These are phyloP conservation scores for Arthrobotrys iridis DNA, from an alignment of 2,329 filamentous ascomycete species.

Conservation along the genomic window DNA sequence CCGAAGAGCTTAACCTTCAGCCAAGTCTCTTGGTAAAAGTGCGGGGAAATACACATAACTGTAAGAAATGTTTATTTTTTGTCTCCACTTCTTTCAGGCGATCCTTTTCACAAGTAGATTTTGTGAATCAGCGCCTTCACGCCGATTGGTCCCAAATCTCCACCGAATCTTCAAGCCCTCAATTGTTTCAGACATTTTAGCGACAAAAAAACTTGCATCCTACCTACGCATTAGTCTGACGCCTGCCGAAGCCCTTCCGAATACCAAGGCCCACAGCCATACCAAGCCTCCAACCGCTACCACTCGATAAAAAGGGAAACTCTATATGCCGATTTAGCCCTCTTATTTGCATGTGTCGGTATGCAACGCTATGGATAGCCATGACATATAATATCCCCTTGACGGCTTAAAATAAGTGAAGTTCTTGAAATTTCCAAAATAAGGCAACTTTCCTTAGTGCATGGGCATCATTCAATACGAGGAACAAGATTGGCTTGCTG, in stretches of 20 bases:
- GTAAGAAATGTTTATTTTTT: background rate
- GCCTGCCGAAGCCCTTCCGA: constrained; percentile 29
- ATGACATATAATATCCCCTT: constrained; percentile 3
- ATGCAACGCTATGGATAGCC: constrained; percentile 12
- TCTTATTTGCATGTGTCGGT: constrained; percentile 19
- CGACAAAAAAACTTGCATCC: background rate
- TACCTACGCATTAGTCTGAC: constrained; percentile 18
- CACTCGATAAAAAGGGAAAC: constrained; percentile 33
- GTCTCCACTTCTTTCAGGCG: constrained; percentile 5
- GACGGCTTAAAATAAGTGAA: constrained; percentile 34
- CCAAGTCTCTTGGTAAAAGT: constrained; percentile 40
- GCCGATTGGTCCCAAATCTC: background rate
- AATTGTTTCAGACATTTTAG: constrained; percentile 18
- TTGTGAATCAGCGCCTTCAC: background rate
- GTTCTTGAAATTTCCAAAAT: background rate
- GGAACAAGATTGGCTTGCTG: background rate
- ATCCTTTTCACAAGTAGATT: constrained; percentile 49
- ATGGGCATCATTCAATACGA: background rate
- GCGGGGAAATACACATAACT: constrained; percentile 15
- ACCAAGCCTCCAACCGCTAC: constrained; percentile 17
- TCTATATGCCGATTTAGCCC: constrained; percentile 24
- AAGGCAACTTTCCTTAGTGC: background rate
- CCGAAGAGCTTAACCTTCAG: constrained; percentile 31
- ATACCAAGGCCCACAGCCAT: constrained; percentile 3
- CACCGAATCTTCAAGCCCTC: constrained; percentile 8